Evolutionary conservation across 78 protist species (phyloP), one percentile per base, ranked within the genome.

Genomic region (Parvularia atlantis): DNA sequence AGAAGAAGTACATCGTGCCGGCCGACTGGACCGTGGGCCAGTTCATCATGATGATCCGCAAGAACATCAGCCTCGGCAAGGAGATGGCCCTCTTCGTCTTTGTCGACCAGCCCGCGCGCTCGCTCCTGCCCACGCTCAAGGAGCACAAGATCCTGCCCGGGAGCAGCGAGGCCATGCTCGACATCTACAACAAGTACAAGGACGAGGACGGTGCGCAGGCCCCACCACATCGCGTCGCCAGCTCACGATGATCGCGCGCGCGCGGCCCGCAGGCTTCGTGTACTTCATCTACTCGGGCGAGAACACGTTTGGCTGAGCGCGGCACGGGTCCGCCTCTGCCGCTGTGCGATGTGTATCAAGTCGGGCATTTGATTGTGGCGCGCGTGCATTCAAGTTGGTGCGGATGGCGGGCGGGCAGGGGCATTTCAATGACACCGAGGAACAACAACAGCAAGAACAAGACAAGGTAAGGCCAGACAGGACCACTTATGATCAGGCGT

Each of bases 181-280:
- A 14, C 54, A 56, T 92, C 36, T 92, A 92, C 67, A 83, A 90
- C n/a, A 78, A 82, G 67, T 69, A 83, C 52, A 71, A 80, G 78
- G 94, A 92, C 67, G 91, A 89, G 53, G 96, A 92, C 67, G 96
- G 96, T n/a, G n/a, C n/a, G n/a, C n/a, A 50, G 17, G n/a, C n/a
- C n/a, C n/a, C n/a, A n/a, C n/a, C n/a, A n/a, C n/a, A n/a, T n/a
- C n/a, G n/a, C n/a, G n/a, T n/a, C n/a, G n/a, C n/a, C n/a, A n/a
- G n/a, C n/a, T n/a, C n/a, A n/a, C n/a, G 28, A 50, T 17, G 17
- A n/a, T n/a, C n/a, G n/a, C n/a, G n/a, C n/a, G n/a, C n/a, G n/a
- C n/a, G n/a, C n/a, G n/a, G n/a, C n/a, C n/a, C n/a, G n/a, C n/a
- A n/a, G n/a, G n/a, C 59, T 92, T 92, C 84, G 57, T 92, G 28